Base-by-base conservation (phyloP, 2,329 filamentous ascomycete genomes). In the Penicillium sp. region DNA sequence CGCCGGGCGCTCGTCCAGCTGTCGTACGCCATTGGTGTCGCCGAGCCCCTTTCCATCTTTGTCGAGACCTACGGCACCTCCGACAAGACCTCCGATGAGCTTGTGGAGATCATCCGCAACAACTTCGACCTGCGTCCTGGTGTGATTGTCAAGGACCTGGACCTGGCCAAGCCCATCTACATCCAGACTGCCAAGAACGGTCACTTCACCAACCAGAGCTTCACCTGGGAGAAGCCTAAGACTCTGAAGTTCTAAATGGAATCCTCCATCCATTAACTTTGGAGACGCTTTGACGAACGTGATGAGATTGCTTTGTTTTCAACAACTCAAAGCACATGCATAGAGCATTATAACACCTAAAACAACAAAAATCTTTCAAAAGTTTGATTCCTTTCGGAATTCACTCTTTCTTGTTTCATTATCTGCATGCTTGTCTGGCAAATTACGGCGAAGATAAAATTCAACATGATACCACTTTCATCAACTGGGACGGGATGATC, bases 171-270 rank as follows among this genome's bases (percentile, higher is more conserved):
- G 81, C 95, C 95, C 76, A 97, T 98, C 84, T 99, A 99, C 89
- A 88, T 88, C 86, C 86, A 93, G 84, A 99, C 95, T 58, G 95
- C 95, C 81, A 97, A 97, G 91, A 98, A 98, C 83, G 95, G 95
- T 72, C 95, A 99, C 87, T 99, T 99, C 82, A 96, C 92, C 81
- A 95, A 97, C 90, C 95, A 96, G 87, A 83, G 79, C 79, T 99
- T 99, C 87, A 87, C 83, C 81, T 99, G 95, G 95, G 95, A 99
- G 88, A 87, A 98, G 87, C 93, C 95, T 75, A 97, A 96, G 91
- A 72, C 84, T 69, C 91, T 99, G 75, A 93, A 90, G 81, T 89
- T 91, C 81, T 98, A 96, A 86, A 77, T 71, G 67, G 57, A 58
- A 55, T 53, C 37, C 56, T 65, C 50, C 53, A 50, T 60, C 57